These are phyloP conservation scores for Gleditsia sinensis DNA, from an alignment of 306 rosid species.

Conservation along the genomic window DNA sequence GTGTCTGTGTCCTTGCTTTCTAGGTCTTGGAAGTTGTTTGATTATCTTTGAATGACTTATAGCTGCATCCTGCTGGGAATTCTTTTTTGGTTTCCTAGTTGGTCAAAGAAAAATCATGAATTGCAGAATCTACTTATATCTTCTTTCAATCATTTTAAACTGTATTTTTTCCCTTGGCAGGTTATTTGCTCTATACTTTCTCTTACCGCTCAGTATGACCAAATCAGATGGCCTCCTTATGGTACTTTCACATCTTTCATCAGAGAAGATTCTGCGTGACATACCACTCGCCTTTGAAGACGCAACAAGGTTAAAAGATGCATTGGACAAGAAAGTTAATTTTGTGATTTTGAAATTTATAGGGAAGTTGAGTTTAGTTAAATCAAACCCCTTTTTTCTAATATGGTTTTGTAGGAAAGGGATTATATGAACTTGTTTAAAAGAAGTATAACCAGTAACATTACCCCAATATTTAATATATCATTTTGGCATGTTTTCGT, in stretches of 20 bases:
- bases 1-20: constrained; percentile 3
- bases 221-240: not conserved
- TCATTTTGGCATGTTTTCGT: not conserved
- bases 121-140: no score
- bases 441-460: not conserved
- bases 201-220: not conserved
- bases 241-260: not conserved
- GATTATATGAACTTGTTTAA: not conserved
- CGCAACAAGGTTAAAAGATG: not conserved
- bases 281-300: not conserved
- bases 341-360: not conserved
- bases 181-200: not conserved
- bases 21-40: not conserved
- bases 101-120: no score
- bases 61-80: not conserved
- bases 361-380: not conserved
- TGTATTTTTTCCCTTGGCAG: not conserved
- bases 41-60: not conserved
- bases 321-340: not conserved
- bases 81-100: not conserved
- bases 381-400: not conserved
- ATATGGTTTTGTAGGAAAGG: not conserved
- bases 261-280: not conserved
- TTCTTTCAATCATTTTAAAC: not conserved
- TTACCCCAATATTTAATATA: not conserved